Evolutionary conservation across 2,329 filamentous ascomycete species (phyloP), one percentile per base, ranked within the genome.

Genomic region (Fusarium mangiferae): DNA sequence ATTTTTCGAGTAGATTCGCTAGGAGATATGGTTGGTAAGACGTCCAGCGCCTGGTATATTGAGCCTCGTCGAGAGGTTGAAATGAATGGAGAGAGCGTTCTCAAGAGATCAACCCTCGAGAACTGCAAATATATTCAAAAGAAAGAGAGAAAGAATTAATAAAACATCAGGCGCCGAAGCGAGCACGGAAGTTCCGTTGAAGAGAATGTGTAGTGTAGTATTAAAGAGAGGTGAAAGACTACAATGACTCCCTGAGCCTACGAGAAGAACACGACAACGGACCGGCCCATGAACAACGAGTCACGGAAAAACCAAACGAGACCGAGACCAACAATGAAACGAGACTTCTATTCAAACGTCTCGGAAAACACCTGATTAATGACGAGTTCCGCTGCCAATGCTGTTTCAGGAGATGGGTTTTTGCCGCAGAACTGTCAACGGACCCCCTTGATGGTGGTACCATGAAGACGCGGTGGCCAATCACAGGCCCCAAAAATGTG

Each of bases 321-420:
- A 68, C 46, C 52, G 75, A 76, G 60, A 55, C 63, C 58, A 65
- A 61, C 38, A 70, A 64, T 77, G 76, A 78, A 78, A 78, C 76
- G 58, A 55, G 68, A 66, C 30, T 49, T 65, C 68, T 60, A 76
- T 75, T 56, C 69, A 58, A 72, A 51, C 49, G 67, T 75, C 73
- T 78, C 75, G 75, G 55, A 73, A 74, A 77, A 70, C 76, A 78
- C 45, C 76, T 78, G 75, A 78, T 78, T 26, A 48, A 68, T 68
- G 72, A 72, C 56, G 35, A 65, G 66, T 72, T 69, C 69, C 66
- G 63, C 69, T 74, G 71, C 74, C 68, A 66, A 62, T 66, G 67
- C 56, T 65, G 78, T 80, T 79, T 80, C 78, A 80, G 78, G 78
- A 67, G 69, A 70, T 69, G 76, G 73, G 66, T 66, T 74, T 78